Base-by-base conservation (phyloP, 192 early-diverging fungal species). In the Paraglomus brasilianum region DNA sequence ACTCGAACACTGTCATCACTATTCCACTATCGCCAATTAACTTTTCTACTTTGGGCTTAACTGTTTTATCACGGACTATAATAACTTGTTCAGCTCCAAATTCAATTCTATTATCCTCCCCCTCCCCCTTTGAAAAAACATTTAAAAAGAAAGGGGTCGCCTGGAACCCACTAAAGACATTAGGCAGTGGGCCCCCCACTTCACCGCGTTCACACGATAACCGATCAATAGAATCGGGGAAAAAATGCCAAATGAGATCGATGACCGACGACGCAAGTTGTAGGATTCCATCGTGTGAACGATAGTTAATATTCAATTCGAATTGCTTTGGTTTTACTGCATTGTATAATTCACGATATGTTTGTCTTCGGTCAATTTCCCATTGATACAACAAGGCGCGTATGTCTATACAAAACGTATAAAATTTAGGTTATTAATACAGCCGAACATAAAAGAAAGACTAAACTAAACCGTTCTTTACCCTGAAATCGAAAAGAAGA, bases 211-310 rank as follows among this genome's bases (percentile, higher is more conserved):
- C 59, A 41, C 38, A 11, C 21, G 30, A 14, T n/a, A 61, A 21
- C 4, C 13, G 5, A 19, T 61, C 59, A 3, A 61, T 61, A n/a
- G 59, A 61, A 39, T 61, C 59, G 7, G 59, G 59, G 21, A 61
- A 61, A 61, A 61, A 61, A 11, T 61, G 0, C 59, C 39, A 10
- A n/a, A 61, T 61, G 10, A 61, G 59, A 42, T 61, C 59, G 40
- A 41, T 61, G 3, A 61, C 17, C 2, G 59, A 61, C 5, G 59
- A 39, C 19, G 59, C 59, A 43, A 61, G 59, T 61, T n/a, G 30
- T 43, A 65, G 45, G 13, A 65, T 65, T 14, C 63, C 63, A 39
- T 65, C 41, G 24, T 65, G 63, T n/a, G 63, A 61, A 10, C 59
- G 59, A n/a, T 41, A 61, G 21, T 61, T 61, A 41, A 61, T n/a